Evolutionary conservation across 441 rosid species (phyloP).

Genomic region (Erodium texanum): DNA sequence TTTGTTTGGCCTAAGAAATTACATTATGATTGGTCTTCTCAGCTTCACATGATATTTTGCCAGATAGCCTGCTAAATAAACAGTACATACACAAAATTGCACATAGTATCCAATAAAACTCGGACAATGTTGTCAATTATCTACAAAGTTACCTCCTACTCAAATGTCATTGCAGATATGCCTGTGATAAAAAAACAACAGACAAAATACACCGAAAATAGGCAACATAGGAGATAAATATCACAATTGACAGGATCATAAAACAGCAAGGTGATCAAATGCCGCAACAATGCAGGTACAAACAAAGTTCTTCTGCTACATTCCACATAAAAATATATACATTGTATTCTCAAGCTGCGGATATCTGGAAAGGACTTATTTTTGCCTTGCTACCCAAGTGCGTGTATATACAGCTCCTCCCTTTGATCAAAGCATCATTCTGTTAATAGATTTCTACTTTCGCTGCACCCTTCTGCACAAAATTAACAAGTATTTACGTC

Average conservation of each 20-base stretch:
- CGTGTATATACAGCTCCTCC: constrained; percentile 28
- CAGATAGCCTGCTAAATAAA: background rate
- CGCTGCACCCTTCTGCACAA: constrained; percentile 19
- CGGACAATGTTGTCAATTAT: background rate
- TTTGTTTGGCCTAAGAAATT: too few relatives aligned
- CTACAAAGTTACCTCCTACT: too few relatives aligned
- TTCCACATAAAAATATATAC: constrained; percentile 5
- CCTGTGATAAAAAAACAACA: too few relatives aligned
- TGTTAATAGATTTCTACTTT: constrained; percentile 7
- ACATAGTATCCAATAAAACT: background rate
- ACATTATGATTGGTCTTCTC: background rate
- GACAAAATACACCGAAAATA: background rate
- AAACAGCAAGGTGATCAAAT: background rate
- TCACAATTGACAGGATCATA: background rate
- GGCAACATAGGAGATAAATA: background rate
- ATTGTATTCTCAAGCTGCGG: constrained; percentile 8
- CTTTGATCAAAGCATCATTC: constrained; percentile 10
- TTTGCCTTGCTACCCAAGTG: constrained; percentile 15
- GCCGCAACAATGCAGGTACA: background rate
- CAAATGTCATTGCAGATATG: too few relatives aligned
- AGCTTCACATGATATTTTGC: background rate
- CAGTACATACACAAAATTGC: background rate
- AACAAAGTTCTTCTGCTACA: constrained; percentile 1
- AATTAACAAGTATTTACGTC: constrained; percentile 18
- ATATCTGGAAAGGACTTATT: constrained; percentile 3